A percentile compares a stretch with the other conserved stretches of the same genome.
phyloP scores from a whole-genome alignment of 2,329 filamentous ascomycete species.

The Hypoxylon sp. region DNA sequence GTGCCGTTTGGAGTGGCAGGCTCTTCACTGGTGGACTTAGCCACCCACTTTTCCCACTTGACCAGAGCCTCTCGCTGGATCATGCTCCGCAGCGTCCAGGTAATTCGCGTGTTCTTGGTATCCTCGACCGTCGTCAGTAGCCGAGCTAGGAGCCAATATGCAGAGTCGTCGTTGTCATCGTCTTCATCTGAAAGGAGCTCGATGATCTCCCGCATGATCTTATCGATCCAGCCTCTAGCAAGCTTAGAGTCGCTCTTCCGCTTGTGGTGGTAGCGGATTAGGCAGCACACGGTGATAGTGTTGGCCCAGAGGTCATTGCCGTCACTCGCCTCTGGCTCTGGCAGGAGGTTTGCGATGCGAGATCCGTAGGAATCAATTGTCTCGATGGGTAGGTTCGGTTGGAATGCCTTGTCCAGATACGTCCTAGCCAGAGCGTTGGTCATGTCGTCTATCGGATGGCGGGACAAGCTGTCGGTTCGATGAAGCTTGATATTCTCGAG shows the following conservation, averaged over 20 bases:
- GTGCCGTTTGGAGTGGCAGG: neutral
- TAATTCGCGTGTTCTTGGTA: constrained; percentile 42
- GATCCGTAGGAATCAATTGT: constrained; percentile 45
- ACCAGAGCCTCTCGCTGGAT: constrained; percentile 42
- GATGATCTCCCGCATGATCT: constrained; percentile 47
- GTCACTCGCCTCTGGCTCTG: constrained; percentile 48
- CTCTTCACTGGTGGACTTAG: constrained; percentile 22
- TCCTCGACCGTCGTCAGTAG: constrained; percentile 49
- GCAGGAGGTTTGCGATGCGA: constrained; percentile 46
- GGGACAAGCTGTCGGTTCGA: constrained; percentile 47
- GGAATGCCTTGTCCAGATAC: constrained; percentile 50
- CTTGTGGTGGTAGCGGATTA: constrained; percentile 52
- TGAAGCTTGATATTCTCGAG: constrained; percentile 46
- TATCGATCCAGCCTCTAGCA: constrained; percentile 42
- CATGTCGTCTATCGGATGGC: constrained; percentile 45
- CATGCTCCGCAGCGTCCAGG: constrained; percentile 49
- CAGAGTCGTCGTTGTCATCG: constrained; percentile 50
- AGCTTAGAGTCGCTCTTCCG: constrained; percentile 40
- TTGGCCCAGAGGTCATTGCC: constrained; percentile 42
- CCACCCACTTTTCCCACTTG: constrained; percentile 50
- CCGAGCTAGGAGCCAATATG: constrained; percentile 48
- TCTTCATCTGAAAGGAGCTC: constrained; percentile 53
- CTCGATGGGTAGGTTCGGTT: constrained; percentile 38
- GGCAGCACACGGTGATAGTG: constrained; percentile 45
- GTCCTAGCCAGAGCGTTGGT: constrained; percentile 46